phyloP scores from a whole-genome alignment of 768 basidiomycete species.

The Amanita pseudoporphyria region DNA sequence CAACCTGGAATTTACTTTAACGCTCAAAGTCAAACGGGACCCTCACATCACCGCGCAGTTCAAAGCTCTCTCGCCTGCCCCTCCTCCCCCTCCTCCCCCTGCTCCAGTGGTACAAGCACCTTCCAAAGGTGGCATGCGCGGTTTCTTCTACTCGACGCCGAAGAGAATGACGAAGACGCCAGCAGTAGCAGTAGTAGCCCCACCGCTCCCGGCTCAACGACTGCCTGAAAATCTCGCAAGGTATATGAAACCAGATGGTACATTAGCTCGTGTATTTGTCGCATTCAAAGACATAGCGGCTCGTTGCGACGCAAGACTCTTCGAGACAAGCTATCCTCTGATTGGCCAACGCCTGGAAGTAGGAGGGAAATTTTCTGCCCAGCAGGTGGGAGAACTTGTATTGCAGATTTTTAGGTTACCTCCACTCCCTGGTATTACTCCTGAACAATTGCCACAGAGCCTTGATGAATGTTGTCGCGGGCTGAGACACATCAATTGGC shows the following conservation, averaged over 20 bases:
- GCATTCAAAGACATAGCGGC: constrained; percentile 80
- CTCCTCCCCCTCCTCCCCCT: constrained; percentile 30
- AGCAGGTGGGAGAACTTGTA: constrained; percentile 80
- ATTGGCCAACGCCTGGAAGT: constrained; percentile 64
- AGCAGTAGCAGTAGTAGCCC: constrained; percentile 28
- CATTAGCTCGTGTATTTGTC: constrained; percentile 79
- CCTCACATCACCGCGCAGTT: constrained; percentile 77
- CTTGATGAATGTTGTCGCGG: constrained; percentile 89
- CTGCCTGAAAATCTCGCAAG: constrained; percentile 71
- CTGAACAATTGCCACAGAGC: constrained; percentile 78
- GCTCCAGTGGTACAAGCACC: constrained; percentile 31
- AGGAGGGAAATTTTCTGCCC: constrained; percentile 46
- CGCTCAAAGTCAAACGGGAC: constrained; percentile 78
- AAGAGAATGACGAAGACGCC: constrained; percentile 51
- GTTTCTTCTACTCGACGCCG: constrained; percentile 69
- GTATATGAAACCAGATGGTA: constrained; percentile 79
- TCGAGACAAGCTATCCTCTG: constrained; percentile 76
- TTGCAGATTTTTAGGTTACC: constrained; percentile 89
- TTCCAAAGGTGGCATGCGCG: constrained; percentile 58
- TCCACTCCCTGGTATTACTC: constrained; percentile 71
- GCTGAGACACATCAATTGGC: constrained; percentile 84
- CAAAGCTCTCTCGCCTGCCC: constrained; percentile 48
- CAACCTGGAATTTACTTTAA: constrained; percentile 92
- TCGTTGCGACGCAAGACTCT: constrained; percentile 76
- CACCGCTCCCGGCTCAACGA: constrained; percentile 29